These are phyloP conservation scores for Quercus parvula DNA, from an alignment of 306 rosid genomes.

Conservation along the genomic window DNA sequence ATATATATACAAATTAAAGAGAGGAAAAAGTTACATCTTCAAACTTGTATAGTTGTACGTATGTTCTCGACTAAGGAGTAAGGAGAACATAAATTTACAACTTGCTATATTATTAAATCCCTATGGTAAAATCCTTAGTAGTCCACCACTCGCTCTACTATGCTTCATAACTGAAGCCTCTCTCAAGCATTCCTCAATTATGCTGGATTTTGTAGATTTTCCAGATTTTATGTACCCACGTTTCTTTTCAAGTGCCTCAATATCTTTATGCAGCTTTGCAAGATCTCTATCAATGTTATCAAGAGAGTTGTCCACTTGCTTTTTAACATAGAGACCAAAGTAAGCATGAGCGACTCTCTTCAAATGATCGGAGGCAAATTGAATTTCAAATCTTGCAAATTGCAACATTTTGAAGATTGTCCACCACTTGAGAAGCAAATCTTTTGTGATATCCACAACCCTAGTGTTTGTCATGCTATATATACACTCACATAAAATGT, in stretches of 20 bases:
- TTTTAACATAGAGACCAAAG: not conserved
- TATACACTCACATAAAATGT: not conserved
- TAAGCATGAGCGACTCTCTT: not conserved
- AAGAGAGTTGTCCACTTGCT: not conserved
- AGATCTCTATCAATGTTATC: not conserved
- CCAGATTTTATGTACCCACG: not conserved
- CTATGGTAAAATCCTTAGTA: too few relatives aligned
- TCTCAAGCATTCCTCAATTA: not conserved
- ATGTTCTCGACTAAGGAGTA: too few relatives aligned
- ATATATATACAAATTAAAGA: too few relatives aligned
- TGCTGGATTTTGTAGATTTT: not conserved
- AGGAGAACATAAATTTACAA: too few relatives aligned
- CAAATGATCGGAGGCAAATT: not conserved
- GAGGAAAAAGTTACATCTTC: too few relatives aligned
- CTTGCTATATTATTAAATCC: too few relatives aligned
- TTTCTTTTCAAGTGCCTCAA: too few relatives aligned
- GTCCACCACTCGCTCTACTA: not conserved
- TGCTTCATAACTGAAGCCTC: not conserved
- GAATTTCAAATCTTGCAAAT: not conserved
- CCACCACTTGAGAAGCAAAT: not conserved
- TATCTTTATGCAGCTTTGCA: not conserved
- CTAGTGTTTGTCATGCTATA: not conserved
- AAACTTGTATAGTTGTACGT: too few relatives aligned
- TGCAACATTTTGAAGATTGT: not conserved
- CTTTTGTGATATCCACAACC: not conserved